Percentiles rank a stretch among this genome's conserved stretches.
Evolutionary conservation across 2,329 filamentous ascomycete species (phyloP).

Genomic region (Emmonsia crescens): DNA sequence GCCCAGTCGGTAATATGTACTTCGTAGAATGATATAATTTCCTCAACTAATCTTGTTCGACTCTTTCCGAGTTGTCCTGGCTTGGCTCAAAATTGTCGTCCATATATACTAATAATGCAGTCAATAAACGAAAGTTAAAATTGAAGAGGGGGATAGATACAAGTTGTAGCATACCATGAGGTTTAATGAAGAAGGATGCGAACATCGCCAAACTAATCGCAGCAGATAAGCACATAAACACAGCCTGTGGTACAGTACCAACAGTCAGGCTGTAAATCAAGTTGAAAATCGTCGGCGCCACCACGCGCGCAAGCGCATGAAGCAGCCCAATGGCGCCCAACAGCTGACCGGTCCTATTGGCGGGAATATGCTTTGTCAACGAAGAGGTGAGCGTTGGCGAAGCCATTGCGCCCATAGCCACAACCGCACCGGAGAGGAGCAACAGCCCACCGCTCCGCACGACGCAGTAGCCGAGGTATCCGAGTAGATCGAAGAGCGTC

Average conservation of each 20-base stretch:
- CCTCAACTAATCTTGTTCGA: neutral
- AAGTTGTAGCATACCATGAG: constrained; percentile 52
- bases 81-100: neutral
- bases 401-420: constrained; percentile 71
- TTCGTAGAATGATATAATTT: neutral
- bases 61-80: neutral
- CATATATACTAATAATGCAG: constrained; percentile 2
- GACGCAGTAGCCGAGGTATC: constrained; percentile 64
- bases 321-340: constrained; percentile 78
- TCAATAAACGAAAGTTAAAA: neutral
- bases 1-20: neutral
- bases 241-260: constrained; percentile 62
- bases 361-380: constrained; percentile 82
- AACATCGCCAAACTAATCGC: constrained; percentile 58
- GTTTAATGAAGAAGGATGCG: constrained; percentile 59
- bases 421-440: constrained; percentile 58
- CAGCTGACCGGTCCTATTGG: constrained; percentile 72
- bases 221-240: constrained; percentile 63
- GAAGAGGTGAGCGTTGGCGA: constrained; percentile 74
- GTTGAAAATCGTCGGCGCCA: constrained; percentile 75
- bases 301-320: constrained; percentile 67
- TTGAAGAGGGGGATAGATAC: neutral
- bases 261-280: constrained; percentile 77
- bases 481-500: constrained; percentile 64
- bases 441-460: constrained; percentile 54